phyloP scores from a whole-genome alignment of 2,329 filamentous ascomycete genomes.

The Rhynchosporium secalis region DNA sequence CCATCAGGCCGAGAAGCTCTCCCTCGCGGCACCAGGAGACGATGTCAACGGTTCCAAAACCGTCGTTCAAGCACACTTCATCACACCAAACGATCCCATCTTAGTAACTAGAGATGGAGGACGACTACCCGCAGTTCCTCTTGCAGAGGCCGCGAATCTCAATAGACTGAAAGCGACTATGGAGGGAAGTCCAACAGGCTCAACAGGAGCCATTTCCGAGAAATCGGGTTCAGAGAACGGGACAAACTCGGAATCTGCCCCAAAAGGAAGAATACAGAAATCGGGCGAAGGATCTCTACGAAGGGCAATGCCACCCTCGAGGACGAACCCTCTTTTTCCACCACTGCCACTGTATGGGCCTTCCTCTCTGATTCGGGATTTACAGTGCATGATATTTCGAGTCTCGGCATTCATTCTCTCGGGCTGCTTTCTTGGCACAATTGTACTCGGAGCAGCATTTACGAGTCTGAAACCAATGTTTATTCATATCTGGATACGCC shows the following conservation, averaged over 20 bases:
- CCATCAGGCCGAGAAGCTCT: slow-evolving; percentile 60
- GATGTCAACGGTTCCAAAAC: slow-evolving; percentile 41
- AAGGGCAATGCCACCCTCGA: slow-evolving; percentile 59
- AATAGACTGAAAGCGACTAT: slow-evolving; percentile 60
- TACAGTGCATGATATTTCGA: slow-evolving; percentile 68
- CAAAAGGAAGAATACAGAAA: slow-evolving; percentile 42
- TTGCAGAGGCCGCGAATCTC: slow-evolving; percentile 69
- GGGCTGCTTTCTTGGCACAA: slow-evolving; percentile 71
- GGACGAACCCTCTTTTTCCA: slow-evolving; percentile 80
- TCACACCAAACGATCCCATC: slow-evolving; percentile 71
- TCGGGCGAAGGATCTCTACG: slow-evolving; percentile 50
- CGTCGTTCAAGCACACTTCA: slow-evolving; percentile 62
- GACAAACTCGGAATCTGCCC: slow-evolving; percentile 30
- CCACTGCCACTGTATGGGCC: slow-evolving; percentile 81
- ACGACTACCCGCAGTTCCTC: slow-evolving; percentile 66
- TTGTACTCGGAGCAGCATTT: slow-evolving; percentile 73
- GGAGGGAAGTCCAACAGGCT: slow-evolving; percentile 28
- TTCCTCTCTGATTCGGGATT: slow-evolving; percentile 61
- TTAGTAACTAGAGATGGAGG: slow-evolving; percentile 67
- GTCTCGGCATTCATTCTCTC: slow-evolving; percentile 73
- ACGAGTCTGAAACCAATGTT: slow-evolving; percentile 60
- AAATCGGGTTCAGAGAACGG: slow-evolving; percentile 38
- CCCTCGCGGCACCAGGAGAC: slow-evolving; percentile 41
- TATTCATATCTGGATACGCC: slow-evolving; percentile 50
- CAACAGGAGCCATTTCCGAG: slow-evolving; percentile 39